Percentiles rank a stretch among this genome's conserved stretches.
Conservation (phyloP, 1,139 yeast genomes). For the Candida neerlandica region DNA sequence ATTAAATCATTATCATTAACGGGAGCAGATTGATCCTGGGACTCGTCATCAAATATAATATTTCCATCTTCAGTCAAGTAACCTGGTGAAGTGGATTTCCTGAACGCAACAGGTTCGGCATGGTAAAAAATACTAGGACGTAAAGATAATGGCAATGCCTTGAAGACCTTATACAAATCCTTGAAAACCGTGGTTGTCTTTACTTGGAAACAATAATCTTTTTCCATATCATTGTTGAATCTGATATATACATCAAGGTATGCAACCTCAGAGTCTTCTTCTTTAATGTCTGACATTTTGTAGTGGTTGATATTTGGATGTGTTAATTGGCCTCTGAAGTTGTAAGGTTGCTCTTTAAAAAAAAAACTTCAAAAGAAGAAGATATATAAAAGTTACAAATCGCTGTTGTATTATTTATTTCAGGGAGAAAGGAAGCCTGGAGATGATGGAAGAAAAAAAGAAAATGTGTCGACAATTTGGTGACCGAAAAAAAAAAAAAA, state of each 20-base stretch:
- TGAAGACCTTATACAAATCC: slow-evolving; percentile 63
- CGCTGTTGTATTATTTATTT: not conserved
- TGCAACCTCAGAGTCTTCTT: slow-evolving; percentile 23
- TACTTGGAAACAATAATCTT: slow-evolving; percentile 87
- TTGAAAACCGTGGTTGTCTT: slow-evolving; percentile 57
- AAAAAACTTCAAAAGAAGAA: not conserved
- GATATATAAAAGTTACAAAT: not conserved
- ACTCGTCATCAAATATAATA: slow-evolving; percentile 64
- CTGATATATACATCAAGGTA: slow-evolving; percentile 74
- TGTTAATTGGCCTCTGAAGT: not conserved
- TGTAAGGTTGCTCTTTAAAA: not conserved
- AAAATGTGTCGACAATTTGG: not conserved
- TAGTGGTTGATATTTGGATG: not conserved
- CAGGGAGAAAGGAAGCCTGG: slow-evolving; percentile 3
- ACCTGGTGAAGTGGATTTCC: slow-evolving; percentile 79
- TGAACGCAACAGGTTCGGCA: slow-evolving; percentile 63
- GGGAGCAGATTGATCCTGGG: slow-evolving; percentile 46
- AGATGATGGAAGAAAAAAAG: slow-evolving; percentile 1
- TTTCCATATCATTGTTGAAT: slow-evolving; percentile 80
- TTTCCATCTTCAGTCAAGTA: slow-evolving; percentile 83
- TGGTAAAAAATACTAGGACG: slow-evolving; percentile 80
- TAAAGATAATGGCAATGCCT: slow-evolving; percentile 68
- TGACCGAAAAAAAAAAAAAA: not conserved
- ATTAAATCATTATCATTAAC: slow-evolving; percentile 49
- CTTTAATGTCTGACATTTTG: slow-evolving; percentile 5